Conservation (phyloP, 2,329 filamentous ascomycete species). For the Diplodia intermedia region DNA sequence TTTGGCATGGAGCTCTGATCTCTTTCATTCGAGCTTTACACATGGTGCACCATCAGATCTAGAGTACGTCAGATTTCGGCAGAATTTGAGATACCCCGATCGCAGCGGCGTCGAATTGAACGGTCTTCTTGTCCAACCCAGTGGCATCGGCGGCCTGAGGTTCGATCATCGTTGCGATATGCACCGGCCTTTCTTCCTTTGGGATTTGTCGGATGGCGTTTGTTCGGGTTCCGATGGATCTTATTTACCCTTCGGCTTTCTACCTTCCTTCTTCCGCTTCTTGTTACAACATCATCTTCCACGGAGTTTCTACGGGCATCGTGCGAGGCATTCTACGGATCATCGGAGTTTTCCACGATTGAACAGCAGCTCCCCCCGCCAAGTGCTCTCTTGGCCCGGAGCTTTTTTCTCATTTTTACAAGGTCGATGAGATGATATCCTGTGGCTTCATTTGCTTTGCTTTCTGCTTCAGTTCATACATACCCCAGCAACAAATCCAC, state of each 20-base stretch:
- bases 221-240: slow-evolving; percentile 19
- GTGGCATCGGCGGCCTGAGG: slow-evolving; percentile 10
- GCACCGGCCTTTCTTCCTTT: slow-evolving; percentile 24
- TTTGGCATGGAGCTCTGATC: slow-evolving; percentile 73
- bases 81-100: slow-evolving; percentile 33
- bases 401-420: slow-evolving; percentile 17
- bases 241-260: slow-evolving; percentile 8
- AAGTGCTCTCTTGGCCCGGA: slow-evolving; percentile 3
- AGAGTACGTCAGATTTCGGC: slow-evolving; percentile 32
- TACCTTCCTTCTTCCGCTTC: slow-evolving; percentile 2
- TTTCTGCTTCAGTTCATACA: slow-evolving; percentile 13
- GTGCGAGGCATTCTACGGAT: slow-evolving; percentile 28
- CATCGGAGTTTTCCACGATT: slow-evolving; percentile 26
- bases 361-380: slow-evolving; percentile 22
- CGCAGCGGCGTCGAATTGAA: slow-evolving; percentile 30
- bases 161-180: slow-evolving; percentile 19
- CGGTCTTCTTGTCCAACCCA: slow-evolving; percentile 17
- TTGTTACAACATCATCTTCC: slow-evolving; percentile 30
- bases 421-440: slow-evolving; percentile 29
- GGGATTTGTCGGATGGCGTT: slow-evolving; percentile 28
- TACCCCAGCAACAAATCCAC: slow-evolving; percentile 24
- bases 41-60: slow-evolving; percentile 24
- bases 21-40: slow-evolving; percentile 6
- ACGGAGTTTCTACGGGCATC: slow-evolving; percentile 29
- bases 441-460: slow-evolving; percentile 13